Base-by-base conservation (phyloP, 164 flowering plant genomes). In the Umbilicus rupestris region DNA sequence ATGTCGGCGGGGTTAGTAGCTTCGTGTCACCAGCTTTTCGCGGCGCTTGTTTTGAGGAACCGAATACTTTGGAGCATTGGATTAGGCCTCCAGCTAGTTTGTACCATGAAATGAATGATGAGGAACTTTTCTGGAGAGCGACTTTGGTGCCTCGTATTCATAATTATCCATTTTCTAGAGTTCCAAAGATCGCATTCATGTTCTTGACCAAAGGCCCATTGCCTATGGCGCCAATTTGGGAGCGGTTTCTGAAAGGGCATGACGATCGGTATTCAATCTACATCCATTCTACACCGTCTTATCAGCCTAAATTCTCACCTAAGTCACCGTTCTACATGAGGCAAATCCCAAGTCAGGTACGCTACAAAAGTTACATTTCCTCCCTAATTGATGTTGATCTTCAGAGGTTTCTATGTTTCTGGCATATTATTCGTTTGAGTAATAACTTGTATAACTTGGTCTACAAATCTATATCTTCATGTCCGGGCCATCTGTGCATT, bases 141-240 rank as follows among this genome's bases (percentile, higher is more conserved):
- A 74, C 87, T 8, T 71, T 81, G 44, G 77, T 71, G 39, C 88
- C 87, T 19, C 64, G 64, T 12, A 64, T 74, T 5, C 65, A 71
- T 50, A 65, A 44, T n/a, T 81, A 73, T 42, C 91, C 85, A 12
- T 81, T 77, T 19, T 59, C 16, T 33, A 75, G 85, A 66, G 81
- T 77, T 44, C 84, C 87, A 0, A 85, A 85, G 73, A 70, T 85
- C 67, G 89, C 87, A 20, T 83, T 85, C 69, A 81, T 85, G 89
- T 85, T 84, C 77, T 68, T 84, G 77, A 73, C 83, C 2, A 79
- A 72, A 59, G 88, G 87, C 2, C 74, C 79, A 3, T 62, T 86
- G 80, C 85, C 85, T 0, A 74, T 86, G 52, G 81, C 82, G 5
- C 85, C 86, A 6, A 74, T 86, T 8, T 86, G 90, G 90, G 90